Conservation (phyloP, 129 eudicot species). For the Helichrysum umbraculigerum region DNA sequence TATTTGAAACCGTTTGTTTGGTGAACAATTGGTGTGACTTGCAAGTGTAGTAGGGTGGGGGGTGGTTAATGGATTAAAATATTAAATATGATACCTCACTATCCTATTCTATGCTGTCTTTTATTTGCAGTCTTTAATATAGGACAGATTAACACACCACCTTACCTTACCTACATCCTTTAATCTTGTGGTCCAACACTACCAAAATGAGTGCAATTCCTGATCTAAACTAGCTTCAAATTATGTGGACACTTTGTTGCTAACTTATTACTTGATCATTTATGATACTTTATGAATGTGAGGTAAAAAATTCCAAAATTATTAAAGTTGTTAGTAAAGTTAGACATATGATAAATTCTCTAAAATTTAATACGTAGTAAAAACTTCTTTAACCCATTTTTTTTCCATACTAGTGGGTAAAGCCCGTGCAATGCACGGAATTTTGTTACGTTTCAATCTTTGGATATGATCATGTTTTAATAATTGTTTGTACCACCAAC, state of each 20-base stretch:
- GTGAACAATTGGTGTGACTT: too few relatives aligned
- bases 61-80: background rate
- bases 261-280: conserved; percentile 3
- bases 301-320: background rate
- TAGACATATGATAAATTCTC: background rate
- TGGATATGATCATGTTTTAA: too few relatives aligned
- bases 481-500: too few relatives aligned
- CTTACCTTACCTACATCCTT: conserved; percentile 5
- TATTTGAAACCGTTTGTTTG: too few relatives aligned
- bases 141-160: conserved; percentile 9
- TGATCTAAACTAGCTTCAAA: conserved; percentile 12
- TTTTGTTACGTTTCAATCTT: too few relatives aligned
- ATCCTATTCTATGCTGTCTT: conserved; percentile 20
- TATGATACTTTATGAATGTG: background rate
- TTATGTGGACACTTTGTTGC: conserved; percentile 1
- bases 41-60: too few relatives aligned
- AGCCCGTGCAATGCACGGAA: too few relatives aligned
- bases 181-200: conserved; percentile 28
- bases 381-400: background rate
- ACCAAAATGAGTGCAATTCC: conserved; percentile 2
- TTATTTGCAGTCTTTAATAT: conserved; percentile 18
- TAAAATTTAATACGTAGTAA: too few relatives aligned
- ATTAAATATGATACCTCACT: conserved; percentile 20
- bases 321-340: background rate
- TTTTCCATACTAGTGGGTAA: too few relatives aligned